Evolutionary conservation across 768 basidiomycete genomes (phyloP).

Genomic region (Clavaria fumosa): DNA sequence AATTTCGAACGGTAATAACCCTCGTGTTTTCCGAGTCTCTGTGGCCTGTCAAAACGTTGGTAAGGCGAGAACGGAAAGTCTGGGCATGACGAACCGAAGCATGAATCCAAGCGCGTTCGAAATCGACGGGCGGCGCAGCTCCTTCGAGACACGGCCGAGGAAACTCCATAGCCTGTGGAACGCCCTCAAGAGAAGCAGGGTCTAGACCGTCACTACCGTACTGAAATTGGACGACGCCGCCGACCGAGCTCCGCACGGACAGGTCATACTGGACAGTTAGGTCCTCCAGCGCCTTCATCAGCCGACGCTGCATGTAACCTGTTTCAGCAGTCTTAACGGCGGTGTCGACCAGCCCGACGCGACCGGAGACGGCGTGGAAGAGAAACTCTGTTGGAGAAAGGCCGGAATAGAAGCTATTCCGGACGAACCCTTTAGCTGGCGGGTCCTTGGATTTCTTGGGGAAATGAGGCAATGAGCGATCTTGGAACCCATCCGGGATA

Average conservation of each 20-base stretch:
- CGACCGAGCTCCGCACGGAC: conserved; percentile 86
- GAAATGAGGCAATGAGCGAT: conserved; percentile 97
- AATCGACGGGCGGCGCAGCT: conserved; percentile 87
- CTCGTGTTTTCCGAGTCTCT: conserved; percentile 38
- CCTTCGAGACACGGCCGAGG: conserved; percentile 56
- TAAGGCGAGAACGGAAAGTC: neutral
- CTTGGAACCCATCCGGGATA: conserved; percentile 98
- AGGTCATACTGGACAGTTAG: conserved; percentile 92
- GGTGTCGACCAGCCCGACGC: conserved; percentile 97
- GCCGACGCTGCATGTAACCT: conserved; percentile 96
- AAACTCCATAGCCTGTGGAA: neutral
- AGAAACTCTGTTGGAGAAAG: conserved; percentile 89
- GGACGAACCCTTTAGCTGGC: conserved; percentile 94
- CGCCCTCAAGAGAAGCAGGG: conserved; percentile 49
- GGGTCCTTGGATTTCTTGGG: conserved; percentile 93
- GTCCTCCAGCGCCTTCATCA: conserved; percentile 99
- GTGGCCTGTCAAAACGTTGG: conserved; percentile 35
- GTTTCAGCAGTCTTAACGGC: conserved; percentile 99
- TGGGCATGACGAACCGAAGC: conserved; percentile 42
- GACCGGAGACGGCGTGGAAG: conserved; percentile 97
- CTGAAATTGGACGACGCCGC: conserved; percentile 91
- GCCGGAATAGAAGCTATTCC: conserved; percentile 93
- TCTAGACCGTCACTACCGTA: conserved; percentile 98
- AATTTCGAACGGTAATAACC: conserved; percentile 80
- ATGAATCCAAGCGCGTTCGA: conserved; percentile 76